Percentiles rank a stretch among this genome's conserved stretches.
These are phyloP conservation scores for Alternaria arborescens DNA, from an alignment of 2,329 filamentous ascomycete genomes.

Conservation along the genomic window DNA sequence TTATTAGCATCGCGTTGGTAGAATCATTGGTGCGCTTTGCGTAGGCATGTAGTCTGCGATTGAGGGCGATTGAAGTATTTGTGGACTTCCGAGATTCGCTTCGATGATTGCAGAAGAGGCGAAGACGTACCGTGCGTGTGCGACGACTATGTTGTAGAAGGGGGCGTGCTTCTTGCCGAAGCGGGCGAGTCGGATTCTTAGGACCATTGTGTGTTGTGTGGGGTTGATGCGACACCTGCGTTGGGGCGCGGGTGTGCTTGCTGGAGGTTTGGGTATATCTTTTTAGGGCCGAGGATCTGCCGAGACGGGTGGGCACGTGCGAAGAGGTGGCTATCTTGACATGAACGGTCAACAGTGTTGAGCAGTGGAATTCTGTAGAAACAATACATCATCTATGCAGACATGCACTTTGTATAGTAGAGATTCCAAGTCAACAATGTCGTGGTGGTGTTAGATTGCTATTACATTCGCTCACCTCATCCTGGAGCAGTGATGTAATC, in stretches of 20 bases:
- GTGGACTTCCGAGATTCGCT: constrained; percentile 1
- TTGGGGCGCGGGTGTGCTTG: neutral
- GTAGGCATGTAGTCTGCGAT: neutral
- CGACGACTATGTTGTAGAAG: constrained; percentile 97
- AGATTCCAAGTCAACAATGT: too few species aligned
- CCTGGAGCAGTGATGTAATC: constrained; percentile 45
- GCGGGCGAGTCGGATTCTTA: constrained; percentile 91
- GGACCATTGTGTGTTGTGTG: constrained; percentile 70
- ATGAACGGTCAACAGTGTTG: neutral
- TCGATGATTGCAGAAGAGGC: neutral
- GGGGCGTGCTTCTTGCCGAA: constrained; percentile 89
- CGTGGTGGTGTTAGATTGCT: neutral
- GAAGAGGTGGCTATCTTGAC: neutral
- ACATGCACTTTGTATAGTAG: neutral
- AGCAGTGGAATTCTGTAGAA: neutral
- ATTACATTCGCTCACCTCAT: neutral
- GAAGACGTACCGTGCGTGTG: constrained; percentile 79
- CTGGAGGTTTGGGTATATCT: constrained; percentile 21
- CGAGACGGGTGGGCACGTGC: constrained; percentile 21
- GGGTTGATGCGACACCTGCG: constrained; percentile 1
- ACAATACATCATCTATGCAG: neutral
- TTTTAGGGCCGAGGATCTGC: constrained; percentile 22
- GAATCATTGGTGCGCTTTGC: neutral
- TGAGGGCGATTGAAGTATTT: neutral
- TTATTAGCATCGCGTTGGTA: neutral